Evolutionary conservation across 2,329 filamentous ascomycete species (phyloP), one percentile per base, ranked within the genome.

Genomic region (Phialemonium atrogriseum): DNA sequence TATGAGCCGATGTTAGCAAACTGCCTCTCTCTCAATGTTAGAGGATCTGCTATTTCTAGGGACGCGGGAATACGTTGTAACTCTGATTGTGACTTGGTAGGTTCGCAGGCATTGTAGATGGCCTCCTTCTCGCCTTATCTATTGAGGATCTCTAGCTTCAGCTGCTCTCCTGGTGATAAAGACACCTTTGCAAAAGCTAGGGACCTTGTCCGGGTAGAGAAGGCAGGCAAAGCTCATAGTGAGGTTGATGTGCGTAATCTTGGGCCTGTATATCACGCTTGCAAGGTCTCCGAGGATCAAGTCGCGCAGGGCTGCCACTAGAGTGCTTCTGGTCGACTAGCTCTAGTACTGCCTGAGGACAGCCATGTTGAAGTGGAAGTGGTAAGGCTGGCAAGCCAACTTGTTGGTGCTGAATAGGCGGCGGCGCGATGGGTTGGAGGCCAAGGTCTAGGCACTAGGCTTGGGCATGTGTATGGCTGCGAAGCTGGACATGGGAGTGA

Each of bases 331-430:
- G 1, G 91, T 83, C 17, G 81, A 86, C 88, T 88, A 95, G 36
- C 80, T 91, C 86, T 86, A 95, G 52, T 89, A 95, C 48, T 94
- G 88, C 50, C 95, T 88, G 1, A 95, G 67, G 0, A 95, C 83
- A 2, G 84, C 91, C 4, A 95, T 87, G 46, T 95, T 88, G 39
- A 95, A 95, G 54, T 94, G 89, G 35, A 94, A 85, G 0, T n/a
- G n/a, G n/a, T n/a, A n/a, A n/a, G n/a, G n/a, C n/a, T n/a, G n/a
- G n/a, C n/a, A n/a, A n/a, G n/a, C n/a, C n/a, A n/a, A n/a, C n/a
- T n/a, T n/a, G n/a, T n/a, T n/a, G n/a, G n/a, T n/a, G n/a, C n/a
- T n/a, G n/a, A n/a, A n/a, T n/a, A n/a, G n/a, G n/a, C n/a, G n/a
- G n/a, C n/a, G n/a, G n/a, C n/a, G n/a, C n/a, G n/a, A n/a, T n/a